Evolutionary conservation across 495 filamentous ascomycete genomes (phyloP).

Genomic region (Cercophora samala): DNA sequence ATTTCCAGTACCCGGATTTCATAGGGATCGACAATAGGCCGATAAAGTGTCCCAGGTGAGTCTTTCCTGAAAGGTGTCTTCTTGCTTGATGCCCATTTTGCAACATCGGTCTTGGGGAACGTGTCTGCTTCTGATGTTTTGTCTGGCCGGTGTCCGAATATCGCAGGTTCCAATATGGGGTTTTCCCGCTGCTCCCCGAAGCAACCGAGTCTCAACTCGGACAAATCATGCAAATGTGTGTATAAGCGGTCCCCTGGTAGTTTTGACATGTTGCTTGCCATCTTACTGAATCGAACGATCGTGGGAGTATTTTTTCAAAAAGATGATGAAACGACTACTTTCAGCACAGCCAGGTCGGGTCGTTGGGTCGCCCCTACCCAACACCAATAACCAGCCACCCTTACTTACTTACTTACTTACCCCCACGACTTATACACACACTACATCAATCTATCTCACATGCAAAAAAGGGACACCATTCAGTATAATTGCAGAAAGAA

Average conservation of each 20-base stretch:
- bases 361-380: too few relatives aligned
- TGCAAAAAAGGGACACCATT: not conserved
- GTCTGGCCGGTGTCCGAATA: not conserved
- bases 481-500: not conserved
- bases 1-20: not conserved
- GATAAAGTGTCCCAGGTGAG: not conserved
- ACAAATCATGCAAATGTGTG: not conserved
- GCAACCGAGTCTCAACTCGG: not conserved
- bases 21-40: not conserved
- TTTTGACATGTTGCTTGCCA: not conserved
- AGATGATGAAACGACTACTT: too few relatives aligned
- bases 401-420: too few relatives aligned
- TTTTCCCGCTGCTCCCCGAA: not conserved
- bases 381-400: too few relatives aligned
- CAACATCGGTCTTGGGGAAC: not conserved
- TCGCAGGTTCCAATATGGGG: not conserved
- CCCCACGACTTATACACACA: too few relatives aligned
- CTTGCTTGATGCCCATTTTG: not conserved
- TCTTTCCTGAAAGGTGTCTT: not conserved
- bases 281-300: too few relatives aligned
- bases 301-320: too few relatives aligned
- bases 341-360: too few relatives aligned
- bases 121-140: not conserved
- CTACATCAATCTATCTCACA: not conserved
- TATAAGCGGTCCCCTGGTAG: not conserved